A percentile compares a stretch with the other conserved stretches of the same genome.
Evolutionary conservation across 163 green algal genomes (phyloP).

Genomic region (Scenedesmus sp.): DNA sequence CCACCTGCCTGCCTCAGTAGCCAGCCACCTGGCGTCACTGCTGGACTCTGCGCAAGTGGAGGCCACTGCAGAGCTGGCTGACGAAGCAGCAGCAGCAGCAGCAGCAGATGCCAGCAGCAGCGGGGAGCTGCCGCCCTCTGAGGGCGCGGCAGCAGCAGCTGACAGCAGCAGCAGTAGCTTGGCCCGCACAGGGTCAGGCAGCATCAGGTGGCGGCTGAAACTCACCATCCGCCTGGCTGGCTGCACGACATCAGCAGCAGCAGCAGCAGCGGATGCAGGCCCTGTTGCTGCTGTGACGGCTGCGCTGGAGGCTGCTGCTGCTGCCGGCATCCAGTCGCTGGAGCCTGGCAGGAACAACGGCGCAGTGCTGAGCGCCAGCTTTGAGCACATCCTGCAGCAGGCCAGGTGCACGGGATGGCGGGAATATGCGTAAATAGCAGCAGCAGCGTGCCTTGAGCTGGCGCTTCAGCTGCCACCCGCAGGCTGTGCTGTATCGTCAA

Average conservation of each 20-base stretch:
- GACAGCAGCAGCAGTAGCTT: neutral
- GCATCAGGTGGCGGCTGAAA: neutral
- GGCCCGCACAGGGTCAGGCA: neutral
- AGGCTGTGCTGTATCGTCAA: neutral
- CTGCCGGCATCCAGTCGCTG: constrained; percentile 8
- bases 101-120: constrained; percentile 64
- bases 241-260: neutral
- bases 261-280: neutral
- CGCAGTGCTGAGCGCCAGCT: constrained; percentile 19
- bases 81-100: constrained; percentile 28
- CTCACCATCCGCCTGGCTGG: neutral
- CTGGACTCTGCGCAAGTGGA: constrained; percentile 53
- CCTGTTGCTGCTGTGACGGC: neutral
- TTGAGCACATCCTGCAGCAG: constrained; percentile 47
- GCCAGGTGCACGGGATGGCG: constrained; percentile 45
- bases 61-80: neutral
- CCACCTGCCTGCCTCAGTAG: constrained; percentile 73
- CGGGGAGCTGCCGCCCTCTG: neutral
- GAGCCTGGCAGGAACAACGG: constrained; percentile 8
- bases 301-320: constrained; percentile 15
- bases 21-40: constrained; percentile 62
- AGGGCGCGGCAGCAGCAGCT: neutral
- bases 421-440: too few relatives aligned
- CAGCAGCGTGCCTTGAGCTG: neutral
- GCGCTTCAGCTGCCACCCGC: neutral